Percentiles rank a stretch among this genome's conserved stretches.
Evolutionary conservation across 2,329 filamentous ascomycete genomes (phyloP).

Genomic region (Epichloe sibirici): DNA sequence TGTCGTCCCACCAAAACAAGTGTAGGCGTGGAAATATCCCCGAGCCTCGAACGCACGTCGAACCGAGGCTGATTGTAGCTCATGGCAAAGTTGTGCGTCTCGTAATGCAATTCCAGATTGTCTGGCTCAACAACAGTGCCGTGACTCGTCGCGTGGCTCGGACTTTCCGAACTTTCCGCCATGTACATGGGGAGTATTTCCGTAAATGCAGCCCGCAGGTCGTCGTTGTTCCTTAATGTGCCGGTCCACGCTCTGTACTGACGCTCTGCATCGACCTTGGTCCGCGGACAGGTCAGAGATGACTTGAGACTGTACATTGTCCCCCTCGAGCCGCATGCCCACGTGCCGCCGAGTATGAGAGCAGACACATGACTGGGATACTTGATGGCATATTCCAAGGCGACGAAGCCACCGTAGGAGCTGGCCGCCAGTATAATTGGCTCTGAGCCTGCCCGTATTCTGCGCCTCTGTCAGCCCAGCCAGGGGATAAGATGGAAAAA

Average conservation of each 20-base stretch:
- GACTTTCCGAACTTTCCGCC: neutral
- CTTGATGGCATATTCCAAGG: constrained; percentile 12
- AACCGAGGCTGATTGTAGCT: constrained; percentile 11
- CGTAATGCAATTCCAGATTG: constrained; percentile 8
- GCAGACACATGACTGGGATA: constrained; percentile 10
- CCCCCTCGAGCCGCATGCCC: constrained; percentile 10
- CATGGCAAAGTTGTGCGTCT: constrained; percentile 14
- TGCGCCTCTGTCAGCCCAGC: constrained; percentile 1
- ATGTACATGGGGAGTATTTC: constrained; percentile 12
- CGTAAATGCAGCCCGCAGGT: constrained; percentile 8
- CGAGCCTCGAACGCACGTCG: constrained; percentile 11
- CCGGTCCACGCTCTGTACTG: constrained; percentile 12
- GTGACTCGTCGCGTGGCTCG: neutral
- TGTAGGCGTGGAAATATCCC: constrained; percentile 10
- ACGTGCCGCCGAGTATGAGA: constrained; percentile 12
- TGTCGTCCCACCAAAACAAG: constrained; percentile 12
- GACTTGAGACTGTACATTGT: constrained; percentile 7
- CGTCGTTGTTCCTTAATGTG: constrained; percentile 8
- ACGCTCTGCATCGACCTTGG: constrained; percentile 9
- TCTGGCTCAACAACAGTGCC: neutral
- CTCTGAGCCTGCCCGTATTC: constrained; percentile 11
- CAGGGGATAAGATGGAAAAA: neutral
- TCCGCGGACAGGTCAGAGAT: constrained; percentile 7
- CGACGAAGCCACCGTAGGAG: constrained; percentile 14
- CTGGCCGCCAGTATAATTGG: constrained; percentile 13